phyloP scores from a whole-genome alignment of 257 asterid genomes.

The Solanum virginianum region DNA sequence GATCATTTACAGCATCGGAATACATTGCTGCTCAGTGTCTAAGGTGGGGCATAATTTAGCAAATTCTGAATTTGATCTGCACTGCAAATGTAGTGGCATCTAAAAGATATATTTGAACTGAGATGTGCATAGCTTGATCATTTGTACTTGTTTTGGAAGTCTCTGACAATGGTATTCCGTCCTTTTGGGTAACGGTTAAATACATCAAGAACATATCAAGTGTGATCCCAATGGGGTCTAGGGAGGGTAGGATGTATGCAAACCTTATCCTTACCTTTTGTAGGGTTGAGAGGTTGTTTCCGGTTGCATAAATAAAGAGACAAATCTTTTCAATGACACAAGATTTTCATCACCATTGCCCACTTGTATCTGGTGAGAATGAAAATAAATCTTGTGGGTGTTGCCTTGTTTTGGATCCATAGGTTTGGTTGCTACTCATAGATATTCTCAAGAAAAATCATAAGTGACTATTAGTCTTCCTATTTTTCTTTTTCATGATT shows the following conservation, averaged over 20 bases:
- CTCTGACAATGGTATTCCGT: neutral
- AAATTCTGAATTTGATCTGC: neutral
- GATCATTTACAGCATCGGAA: constrained; percentile 67
- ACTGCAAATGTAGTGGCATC: neutral
- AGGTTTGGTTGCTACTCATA: neutral
- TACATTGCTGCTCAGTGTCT: constrained; percentile 93
- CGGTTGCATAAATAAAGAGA: neutral
- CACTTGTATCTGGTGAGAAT: neutral
- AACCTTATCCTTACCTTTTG: neutral
- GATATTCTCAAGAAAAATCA: neutral
- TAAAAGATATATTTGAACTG: neutral
- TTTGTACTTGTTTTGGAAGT: neutral
- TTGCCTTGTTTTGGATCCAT: neutral
- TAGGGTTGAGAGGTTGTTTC: neutral
- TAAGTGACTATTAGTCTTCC: neutral
- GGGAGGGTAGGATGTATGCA: neutral
- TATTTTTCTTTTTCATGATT: neutral
- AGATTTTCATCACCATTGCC: neutral
- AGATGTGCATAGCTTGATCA: neutral
- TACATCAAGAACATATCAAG: neutral
- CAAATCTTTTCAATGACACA: neutral
- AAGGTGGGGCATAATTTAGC: constrained; percentile 28
- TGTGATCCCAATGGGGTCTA: neutral
- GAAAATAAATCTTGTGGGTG: neutral
- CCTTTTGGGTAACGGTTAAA: neutral